Base-by-base conservation (phyloP, 1,139 yeast species). In the Yamadazyma membranifaciens region DNA sequence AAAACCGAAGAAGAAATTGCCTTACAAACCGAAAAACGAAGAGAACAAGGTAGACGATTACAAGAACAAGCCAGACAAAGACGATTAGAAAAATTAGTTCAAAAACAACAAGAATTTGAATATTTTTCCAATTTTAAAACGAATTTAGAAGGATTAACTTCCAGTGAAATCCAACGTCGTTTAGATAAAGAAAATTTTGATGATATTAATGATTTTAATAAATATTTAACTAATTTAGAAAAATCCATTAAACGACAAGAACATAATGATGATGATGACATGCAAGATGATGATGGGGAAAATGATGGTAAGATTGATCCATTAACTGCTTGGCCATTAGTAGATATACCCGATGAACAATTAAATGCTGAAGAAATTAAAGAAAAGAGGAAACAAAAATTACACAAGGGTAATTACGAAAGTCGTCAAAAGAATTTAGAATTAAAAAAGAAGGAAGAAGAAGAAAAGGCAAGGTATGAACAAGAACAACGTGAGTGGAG, bases 61-160 rank as follows among this genome's bases (percentile, higher is more conserved):
- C 98, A 92, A 62, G 95, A 88, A 54, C 97, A 89, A 62, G 98
- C 98, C 0, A 89, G 85, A 49, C 83, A 82, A 52, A 84, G 83
- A 51, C 70, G 98, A 43, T 62, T 80, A 6, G 97, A 91, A 56
- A 89, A 87, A 56, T 66, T 88, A 39, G 70, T 79, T 20, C 87
- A 87, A 55, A 87, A 87, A 50, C 94, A 89, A 52, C 80, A 83
- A 51, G 97, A 92, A 56, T 78, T 74, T 49, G 84, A 77, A 38
- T 87, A 88, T 56, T 89, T 81, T 56, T 61, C 77, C 2, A 73
- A 75, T 28, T 65, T 91, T 38, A 76, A 73, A 50, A 75, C 69
- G 11, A 78, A 78, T 42, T 61, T 87, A 34, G 67, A 68, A 12
- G 65, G 66, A 3, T 63, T 78, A 51, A 67, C 76, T 27, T 74